These are phyloP conservation scores for Gremmenia infestans DNA, from an alignment of 2,329 filamentous ascomycete species.

Conservation along the genomic window DNA sequence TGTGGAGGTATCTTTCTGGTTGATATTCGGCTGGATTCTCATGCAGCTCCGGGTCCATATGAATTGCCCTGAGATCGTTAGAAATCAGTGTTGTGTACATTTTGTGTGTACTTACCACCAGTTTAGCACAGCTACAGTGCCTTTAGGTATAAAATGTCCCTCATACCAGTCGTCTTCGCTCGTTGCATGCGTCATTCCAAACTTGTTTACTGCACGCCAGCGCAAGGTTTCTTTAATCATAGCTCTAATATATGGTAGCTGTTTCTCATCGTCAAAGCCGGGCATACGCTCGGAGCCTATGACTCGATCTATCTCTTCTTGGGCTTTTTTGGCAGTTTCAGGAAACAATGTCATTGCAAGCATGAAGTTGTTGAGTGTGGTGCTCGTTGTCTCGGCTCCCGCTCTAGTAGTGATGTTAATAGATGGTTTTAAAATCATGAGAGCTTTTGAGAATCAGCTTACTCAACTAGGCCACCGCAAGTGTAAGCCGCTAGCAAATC, in stretches of 20 bases:
- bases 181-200: conserved; percentile 29
- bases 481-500: conserved; percentile 41
- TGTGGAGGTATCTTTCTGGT: conserved; percentile 34
- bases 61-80: conserved; percentile 30
- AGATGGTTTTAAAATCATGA: too few relatives aligned
- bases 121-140: conserved; percentile 35
- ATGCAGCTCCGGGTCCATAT: conserved; percentile 36
- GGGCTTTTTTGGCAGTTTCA: conserved; percentile 34
- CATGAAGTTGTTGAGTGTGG: conserved; percentile 30
- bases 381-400: conserved; percentile 30
- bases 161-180: conserved; percentile 31
- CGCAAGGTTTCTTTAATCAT: conserved; percentile 39
- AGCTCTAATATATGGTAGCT: conserved; percentile 38
- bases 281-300: conserved; percentile 35
- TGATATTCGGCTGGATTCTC: conserved; percentile 39
- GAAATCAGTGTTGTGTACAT: background rate
- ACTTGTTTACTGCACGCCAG: conserved; percentile 35
- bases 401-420: background rate
- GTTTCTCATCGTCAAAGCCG: conserved; percentile 31
- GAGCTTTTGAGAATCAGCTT: too few relatives aligned
- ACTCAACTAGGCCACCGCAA: conserved; percentile 41
- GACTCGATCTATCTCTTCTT: conserved; percentile 36
- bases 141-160: conserved; percentile 36
- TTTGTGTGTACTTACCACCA: conserved; percentile 25
- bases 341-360: conserved; percentile 36